Evolutionary conservation across 345 rosid species (phyloP), one percentile per base, ranked within the genome.

Genomic region (Brassica juncea): DNA sequence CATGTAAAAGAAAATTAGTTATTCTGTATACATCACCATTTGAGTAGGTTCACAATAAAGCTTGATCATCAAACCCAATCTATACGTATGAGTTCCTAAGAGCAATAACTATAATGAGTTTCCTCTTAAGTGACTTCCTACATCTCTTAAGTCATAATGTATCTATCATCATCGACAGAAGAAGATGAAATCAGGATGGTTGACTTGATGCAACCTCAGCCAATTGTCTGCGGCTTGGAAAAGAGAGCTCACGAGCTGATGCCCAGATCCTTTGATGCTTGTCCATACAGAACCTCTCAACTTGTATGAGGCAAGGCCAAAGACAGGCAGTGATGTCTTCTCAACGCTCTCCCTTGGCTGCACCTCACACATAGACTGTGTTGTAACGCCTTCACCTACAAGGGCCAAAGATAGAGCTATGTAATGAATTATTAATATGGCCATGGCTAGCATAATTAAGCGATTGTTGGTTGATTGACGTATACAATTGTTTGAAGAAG

Each of bases 241-340:
- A 62, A 95, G 89, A 35, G 84, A 84, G 75, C 80, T 85, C 0
- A 82, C 82, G 42, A 88, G 81, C 71, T 75, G 89, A 55, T 72
- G 67, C 21, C 89, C 96, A 23, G 73, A 68, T 9, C 82, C 85
- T n/a, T 84, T 88, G 23, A 71, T 86, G 19, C 85, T 87, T 52
- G 87, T 91, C 97, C 99, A 91, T 75, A 93, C 83, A 23, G 97
- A 87, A 23, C 90, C 92, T 86, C 85, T 87, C 75, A 91, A 85
- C 85, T 91, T 95, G 79, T 91, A 91, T 21, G 94, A 86, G 37
- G 97, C 97, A 21, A 95, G 93, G 67, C 93, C 98, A 66, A 88
- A 88, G 28, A 86, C 85, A 11, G 89, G 90, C 79, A 95, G 80
- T 9, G 77, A 65, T 44, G 85, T 84, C 84, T 80, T 88, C 60